Evolutionary conservation across 75 land plant species (phyloP).

Genomic region (Selaginella moellendorffii): DNA sequence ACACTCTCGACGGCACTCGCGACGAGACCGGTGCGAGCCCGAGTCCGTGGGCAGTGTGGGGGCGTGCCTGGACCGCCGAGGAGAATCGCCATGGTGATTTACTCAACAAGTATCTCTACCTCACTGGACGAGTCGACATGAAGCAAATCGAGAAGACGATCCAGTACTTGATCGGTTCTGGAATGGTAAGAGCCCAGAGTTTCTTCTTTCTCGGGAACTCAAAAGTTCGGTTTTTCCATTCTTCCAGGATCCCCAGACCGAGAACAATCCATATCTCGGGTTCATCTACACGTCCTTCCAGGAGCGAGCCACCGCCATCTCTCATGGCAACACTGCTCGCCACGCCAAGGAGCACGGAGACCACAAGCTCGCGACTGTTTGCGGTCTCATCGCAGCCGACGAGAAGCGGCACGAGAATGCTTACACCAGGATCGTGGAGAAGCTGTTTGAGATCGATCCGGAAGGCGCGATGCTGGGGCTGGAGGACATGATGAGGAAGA

Average conservation of each 20-base stretch:
- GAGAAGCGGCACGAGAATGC: constrained; percentile 5
- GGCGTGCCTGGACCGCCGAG: constrained; percentile 56
- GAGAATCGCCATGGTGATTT: constrained; percentile 5
- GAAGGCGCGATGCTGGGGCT: neutral
- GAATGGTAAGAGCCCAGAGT: neutral
- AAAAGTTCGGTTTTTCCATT: neutral
- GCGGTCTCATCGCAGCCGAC: neutral
- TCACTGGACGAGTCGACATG: neutral
- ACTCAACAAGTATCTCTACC: neutral
- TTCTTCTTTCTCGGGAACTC: neutral
- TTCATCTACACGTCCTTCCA: neutral
- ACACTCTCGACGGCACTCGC: constrained; percentile 42
- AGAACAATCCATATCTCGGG: neutral
- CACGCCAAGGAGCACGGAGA: neutral
- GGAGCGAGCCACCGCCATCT: neutral
- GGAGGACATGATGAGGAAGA: constrained; percentile 1
- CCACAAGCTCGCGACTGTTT: neutral
- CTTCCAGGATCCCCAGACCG: neutral
- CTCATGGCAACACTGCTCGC: neutral
- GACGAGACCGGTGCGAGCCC: constrained; percentile 44
- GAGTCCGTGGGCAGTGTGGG: constrained; percentile 47
- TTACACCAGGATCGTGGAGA: constrained; percentile 9
- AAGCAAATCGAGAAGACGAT: neutral
- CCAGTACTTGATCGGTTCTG: neutral
- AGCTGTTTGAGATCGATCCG: constrained; percentile 15